Base-by-base conservation (phyloP, 352 stramenopile species). In the Phytophthora cactorum region DNA sequence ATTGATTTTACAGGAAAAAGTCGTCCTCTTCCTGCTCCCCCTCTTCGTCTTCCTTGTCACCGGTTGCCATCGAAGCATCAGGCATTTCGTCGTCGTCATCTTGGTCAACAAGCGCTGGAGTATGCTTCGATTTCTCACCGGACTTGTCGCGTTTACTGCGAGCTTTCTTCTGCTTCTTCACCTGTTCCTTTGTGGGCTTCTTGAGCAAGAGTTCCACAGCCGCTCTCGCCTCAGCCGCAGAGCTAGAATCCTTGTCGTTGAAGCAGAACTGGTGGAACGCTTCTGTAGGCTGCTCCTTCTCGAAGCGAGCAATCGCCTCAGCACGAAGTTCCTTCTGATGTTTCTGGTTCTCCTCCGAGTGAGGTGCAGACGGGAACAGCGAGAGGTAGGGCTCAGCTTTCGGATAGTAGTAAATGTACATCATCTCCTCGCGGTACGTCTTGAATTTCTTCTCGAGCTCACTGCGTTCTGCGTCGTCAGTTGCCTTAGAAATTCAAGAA, bases 381-480 rank as follows among this genome's bases (percentile, higher is more conserved):
- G 86, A 83, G 39, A 94, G 69, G 73, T 91, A 94, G 46, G 76
- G 79, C 64, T 92, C 82, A 25, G 39, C 61, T 57, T 89, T 92
- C 0, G 86, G 86, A 69, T 82, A 94, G 78, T 91, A 94, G 71
- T 88, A 94, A 17, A 94, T 77, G 73, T 94, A 94, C 75, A 90
- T 88, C 68, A 94, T 81, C 53, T 94, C 71, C 29, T 91, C 70
- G 14, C 74, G 81, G 52, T 77, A 74, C 6, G 55, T 74, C 57
- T 88, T 70, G 32, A 87, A 76, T 22, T 82, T 71, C 46, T 81
- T 77, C 53, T 81, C 52, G 27, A 61, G 51, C 50, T 81, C 43
- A 36, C 52, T 46, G 52, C 82, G 78, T 52, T 89, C 79, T 7
- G 72, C 63, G 27, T 85, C 72, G 51, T 79, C 74, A 2, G 43